Base-by-base conservation (phyloP, 208 protist genomes). In the Wallacemonas rigidus region DNA sequence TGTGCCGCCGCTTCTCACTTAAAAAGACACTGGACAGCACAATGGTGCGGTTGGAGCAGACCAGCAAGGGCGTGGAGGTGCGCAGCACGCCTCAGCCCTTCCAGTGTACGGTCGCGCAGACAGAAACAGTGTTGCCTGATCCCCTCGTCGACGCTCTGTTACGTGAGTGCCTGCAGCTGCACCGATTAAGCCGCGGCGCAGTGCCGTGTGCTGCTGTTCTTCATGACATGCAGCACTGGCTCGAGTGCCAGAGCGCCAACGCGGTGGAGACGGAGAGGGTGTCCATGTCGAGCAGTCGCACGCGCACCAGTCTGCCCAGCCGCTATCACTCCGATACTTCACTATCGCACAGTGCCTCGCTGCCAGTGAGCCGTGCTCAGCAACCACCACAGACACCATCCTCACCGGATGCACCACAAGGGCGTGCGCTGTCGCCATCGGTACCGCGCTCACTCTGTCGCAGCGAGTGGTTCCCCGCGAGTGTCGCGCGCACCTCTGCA, bases 1-100 rank as follows among this genome's bases (percentile, higher is more conserved):
- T 87, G 44, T 95, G 87, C 60, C 76, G 71, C 6, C 81, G 83
- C 8, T 43, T 93, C 26, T 12, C 63, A 6, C 75, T 93, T 38
- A 44, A 72, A 58, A 95, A 95, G 75, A 83, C 78, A 39, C 81
- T 95, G 64, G 76, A 64, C 12, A 75, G 73, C 14, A 86, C 69
- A 17, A 87, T 84, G 17, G 80, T 93, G 69, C 53, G 88, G 15
- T 69, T 95, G 3, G 87, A 91, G 71, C 79, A 85, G 67, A 75
- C 79, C 62, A 65, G 69, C 9, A 71, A 72, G 14, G 67, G 63
- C 48, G 72, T 68, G 62, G 81, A 71, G 9, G 72, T 80, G 14
- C 69, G 74, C 58, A 80, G 64, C 15, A 63, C 81, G 3, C 69
- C 77, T 1, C 79, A 80, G n/a, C 89, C 80, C 7, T 95, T 95